Percentiles rank a stretch among this genome's conserved stretches.
Conservation (phyloP, 2,329 filamentous ascomycete genomes). For the Monosporascus sp. region DNA sequence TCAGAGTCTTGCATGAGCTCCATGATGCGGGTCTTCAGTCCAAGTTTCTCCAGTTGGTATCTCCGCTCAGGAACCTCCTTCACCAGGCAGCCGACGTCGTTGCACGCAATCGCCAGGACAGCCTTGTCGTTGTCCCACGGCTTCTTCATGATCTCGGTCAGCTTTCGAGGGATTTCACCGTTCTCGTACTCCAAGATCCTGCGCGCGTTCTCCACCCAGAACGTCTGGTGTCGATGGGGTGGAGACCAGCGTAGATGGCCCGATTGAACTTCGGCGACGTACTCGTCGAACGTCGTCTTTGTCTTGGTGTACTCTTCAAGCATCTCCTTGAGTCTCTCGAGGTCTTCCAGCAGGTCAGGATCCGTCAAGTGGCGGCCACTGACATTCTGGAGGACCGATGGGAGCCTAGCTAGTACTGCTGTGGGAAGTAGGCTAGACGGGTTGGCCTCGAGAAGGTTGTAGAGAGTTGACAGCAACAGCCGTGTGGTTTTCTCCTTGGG, state of each 20-base stretch:
- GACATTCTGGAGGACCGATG: constrained; percentile 58
- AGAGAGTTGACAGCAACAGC: constrained; percentile 79
- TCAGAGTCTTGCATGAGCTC: constrained; percentile 87
- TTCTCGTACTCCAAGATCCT: constrained; percentile 81
- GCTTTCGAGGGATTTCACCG: constrained; percentile 69
- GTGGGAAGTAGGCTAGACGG: constrained; percentile 71
- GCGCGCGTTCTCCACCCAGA: constrained; percentile 88
- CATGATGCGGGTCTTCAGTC: constrained; percentile 84
- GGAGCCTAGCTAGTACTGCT: constrained; percentile 80
- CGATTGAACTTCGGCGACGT: constrained; percentile 77
- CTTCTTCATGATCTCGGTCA: constrained; percentile 75
- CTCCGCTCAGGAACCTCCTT: constrained; percentile 85
- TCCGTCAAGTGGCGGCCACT: constrained; percentile 58
- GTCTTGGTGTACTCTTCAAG: constrained; percentile 64
- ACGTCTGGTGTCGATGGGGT: constrained; percentile 77
- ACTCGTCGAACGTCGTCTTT: constrained; percentile 80
- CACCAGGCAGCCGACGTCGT: constrained; percentile 83
- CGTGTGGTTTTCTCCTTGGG: constrained; percentile 98
- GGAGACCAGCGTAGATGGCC: constrained; percentile 91
- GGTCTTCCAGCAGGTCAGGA: constrained; percentile 58
- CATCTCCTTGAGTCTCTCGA: constrained; percentile 55
- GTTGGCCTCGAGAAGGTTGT: constrained; percentile 73
- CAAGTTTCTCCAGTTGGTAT: constrained; percentile 72
- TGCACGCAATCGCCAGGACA: constrained; percentile 87
- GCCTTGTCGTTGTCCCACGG: constrained; percentile 77